Conservation (phyloP, 2,329 filamentous ascomycete species). For the Neofusicoccum parvum region DNA sequence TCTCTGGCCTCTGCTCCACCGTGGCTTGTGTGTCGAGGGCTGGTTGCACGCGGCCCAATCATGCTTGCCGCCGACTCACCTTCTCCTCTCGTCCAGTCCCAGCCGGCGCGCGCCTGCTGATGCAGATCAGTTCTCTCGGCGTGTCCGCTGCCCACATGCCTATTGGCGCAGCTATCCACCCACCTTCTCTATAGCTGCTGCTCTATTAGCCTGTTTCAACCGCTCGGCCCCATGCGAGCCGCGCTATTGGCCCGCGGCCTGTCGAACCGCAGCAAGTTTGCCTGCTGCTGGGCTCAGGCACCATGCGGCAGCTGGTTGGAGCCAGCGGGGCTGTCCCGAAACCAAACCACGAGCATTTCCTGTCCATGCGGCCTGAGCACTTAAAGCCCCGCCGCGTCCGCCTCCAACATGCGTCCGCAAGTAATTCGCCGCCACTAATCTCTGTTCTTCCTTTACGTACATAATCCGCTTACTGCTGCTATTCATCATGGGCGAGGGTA, state of each 20-base stretch:
- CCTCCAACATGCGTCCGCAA: neutral
- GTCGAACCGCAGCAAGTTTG: neutral
- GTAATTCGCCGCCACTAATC: neutral
- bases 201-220: conserved; percentile 6
- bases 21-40: neutral
- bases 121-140: conserved; percentile 2
- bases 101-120: conserved; percentile 8
- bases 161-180: neutral
- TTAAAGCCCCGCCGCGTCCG: neutral
- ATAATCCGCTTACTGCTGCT: neutral
- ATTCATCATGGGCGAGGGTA: conserved; percentile 20
- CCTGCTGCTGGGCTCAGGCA: conserved; percentile 7
- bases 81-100: neutral
- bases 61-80: conserved; percentile 15
- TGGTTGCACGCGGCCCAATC: conserved; percentile 13
- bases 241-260: neutral
- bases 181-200: conserved; percentile 3
- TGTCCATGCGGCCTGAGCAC: neutral
- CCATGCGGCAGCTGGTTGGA: neutral
- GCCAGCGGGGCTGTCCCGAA: neutral
- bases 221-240: neutral
- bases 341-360: neutral
- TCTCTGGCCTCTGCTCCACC: neutral
- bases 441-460: neutral
- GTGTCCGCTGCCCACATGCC: neutral